Evolutionary conservation across 768 basidiomycete genomes (phyloP).

Genomic region (Tricholoma furcatifolium): DNA sequence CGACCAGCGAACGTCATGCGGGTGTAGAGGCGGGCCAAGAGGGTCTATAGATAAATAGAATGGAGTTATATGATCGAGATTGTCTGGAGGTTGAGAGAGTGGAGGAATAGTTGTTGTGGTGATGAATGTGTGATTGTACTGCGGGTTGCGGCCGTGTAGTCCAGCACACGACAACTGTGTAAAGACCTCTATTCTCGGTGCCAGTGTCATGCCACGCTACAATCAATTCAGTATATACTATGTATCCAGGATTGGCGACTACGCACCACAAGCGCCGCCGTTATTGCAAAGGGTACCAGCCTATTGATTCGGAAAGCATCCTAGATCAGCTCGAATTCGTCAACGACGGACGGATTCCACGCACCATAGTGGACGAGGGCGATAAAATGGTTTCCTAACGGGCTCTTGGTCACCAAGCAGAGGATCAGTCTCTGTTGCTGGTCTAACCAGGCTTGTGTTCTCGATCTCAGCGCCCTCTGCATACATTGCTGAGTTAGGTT

Average conservation of each 20-base stretch:
- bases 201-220: conserved; percentile 85
- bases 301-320: conserved; percentile 36
- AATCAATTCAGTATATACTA: background rate
- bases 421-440: conserved; percentile 21
- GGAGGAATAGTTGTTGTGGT: conserved; percentile 6
- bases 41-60: conserved; percentile 31
- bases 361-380: conserved; percentile 51
- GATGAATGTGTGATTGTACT: conserved; percentile 36
- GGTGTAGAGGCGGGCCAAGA: conserved; percentile 27
- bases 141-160: conserved; percentile 38
- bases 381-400: conserved; percentile 48
- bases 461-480: conserved; percentile 18
- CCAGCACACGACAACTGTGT: conserved; percentile 74
- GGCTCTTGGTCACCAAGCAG: conserved; percentile 15
- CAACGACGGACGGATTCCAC: conserved; percentile 2
- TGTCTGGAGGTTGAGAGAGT: conserved; percentile 1
- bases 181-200: conserved; percentile 77
- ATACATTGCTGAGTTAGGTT: conserved; percentile 12
- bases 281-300: conserved; percentile 77
- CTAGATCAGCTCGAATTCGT: background rate
- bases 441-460: conserved; percentile 10
- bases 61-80: conserved; percentile 8
- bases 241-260: background rate
- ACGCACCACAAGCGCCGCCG: conserved; percentile 64
- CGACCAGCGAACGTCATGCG: conserved; percentile 11